These are phyloP conservation scores for Chamaecyparis obtusa DNA, from an alignment of 75 land plant genomes.

Conservation along the genomic window DNA sequence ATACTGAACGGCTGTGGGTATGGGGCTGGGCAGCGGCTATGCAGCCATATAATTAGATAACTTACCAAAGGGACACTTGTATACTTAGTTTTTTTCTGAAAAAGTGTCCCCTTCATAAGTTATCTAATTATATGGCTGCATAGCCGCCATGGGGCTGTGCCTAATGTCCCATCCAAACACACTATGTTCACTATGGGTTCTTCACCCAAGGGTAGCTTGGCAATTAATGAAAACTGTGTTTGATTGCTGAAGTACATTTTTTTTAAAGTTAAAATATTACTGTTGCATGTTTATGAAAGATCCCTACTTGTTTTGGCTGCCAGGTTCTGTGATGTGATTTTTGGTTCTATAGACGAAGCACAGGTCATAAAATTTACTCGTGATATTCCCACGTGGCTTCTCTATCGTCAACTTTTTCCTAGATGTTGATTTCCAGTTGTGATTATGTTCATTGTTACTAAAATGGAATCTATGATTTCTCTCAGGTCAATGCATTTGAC, in stretches of 20 bases:
- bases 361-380: not conserved
- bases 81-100: no score
- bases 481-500: constrained; percentile 88
- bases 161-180: no score
- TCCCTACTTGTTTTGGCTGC: not conserved
- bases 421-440: not conserved
- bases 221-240: not conserved
- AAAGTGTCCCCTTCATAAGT: no score
- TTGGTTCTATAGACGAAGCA: not conserved
- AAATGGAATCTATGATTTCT: not conserved
- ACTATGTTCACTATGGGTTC: no score
- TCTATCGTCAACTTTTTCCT: not conserved
- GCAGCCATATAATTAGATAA: no score
- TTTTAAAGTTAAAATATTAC: no score
- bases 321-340: not conserved
- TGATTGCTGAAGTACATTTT: not conserved
- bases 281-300: not conserved
- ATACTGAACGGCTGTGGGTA: no score
- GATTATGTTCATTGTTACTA: not conserved
- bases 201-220: no score
- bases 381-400: not conserved
- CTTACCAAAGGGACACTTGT: no score
- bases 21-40: no score
- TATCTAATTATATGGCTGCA: no score
- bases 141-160: no score